Base-by-base conservation (phyloP, 257 asterid genomes). In the Dorcoceras hygrometricum region DNA sequence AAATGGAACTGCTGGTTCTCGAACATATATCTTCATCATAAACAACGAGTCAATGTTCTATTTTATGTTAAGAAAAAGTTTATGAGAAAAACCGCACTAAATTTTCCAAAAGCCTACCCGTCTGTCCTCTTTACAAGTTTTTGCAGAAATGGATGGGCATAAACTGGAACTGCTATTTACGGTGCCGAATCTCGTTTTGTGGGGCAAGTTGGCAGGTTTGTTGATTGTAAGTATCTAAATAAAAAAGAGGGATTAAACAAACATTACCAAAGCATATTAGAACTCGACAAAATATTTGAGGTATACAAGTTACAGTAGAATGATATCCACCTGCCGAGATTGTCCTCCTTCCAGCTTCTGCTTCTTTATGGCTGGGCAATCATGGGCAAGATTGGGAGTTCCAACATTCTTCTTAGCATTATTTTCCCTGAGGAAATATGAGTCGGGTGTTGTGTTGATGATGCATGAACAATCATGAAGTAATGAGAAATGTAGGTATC, bases 311-410 rank as follows among this genome's bases (percentile, higher is more conserved):
- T 25, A 23, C 31, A 59, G 8, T 23, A 55, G 24, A 63, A 16
- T 20, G 25, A 7, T 43, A 61, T 39, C 48, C 57, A 90, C 97
- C 99, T 83, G 95, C 72, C 89, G 72, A 8, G 95, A 71, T 79
- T 88, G 86, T 63, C 96, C 99, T 60, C 83, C 97, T 4, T 85
- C 97, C 66, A 93, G 84, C 68, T 90, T 93, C 76, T 93, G 99
- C 85, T 84, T 83, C 86, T 93, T 93, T 46, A 90, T 83, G 43
- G 99, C 96, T 76, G 70, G 99, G 76, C 86, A 90, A 62, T 88
- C 97, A 48, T 89, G 98, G 14, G 83, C 84, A 25, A 86, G 65
- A 66, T 63, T 83, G 60, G 88, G 89, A 75, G 95, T 76, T 77
- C 85, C 95, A 39, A 48, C 79, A 36, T 74, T 36, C 53, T 50